These are phyloP conservation scores for Fistulina hepatica DNA, from an alignment of 1,284 basidiomycete genomes.

Conservation along the genomic window DNA sequence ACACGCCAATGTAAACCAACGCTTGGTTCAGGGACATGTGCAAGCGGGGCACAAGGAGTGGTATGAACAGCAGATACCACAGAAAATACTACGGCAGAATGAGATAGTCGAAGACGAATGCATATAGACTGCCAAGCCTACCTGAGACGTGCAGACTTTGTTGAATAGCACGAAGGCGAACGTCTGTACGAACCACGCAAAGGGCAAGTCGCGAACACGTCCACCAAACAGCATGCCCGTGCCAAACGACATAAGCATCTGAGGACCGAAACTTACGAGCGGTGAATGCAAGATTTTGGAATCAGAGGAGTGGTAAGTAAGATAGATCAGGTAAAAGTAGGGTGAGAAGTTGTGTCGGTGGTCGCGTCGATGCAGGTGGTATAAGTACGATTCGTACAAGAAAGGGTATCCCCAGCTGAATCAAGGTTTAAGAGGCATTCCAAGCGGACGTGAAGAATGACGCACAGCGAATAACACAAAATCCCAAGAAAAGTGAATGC, in stretches of 20 bases:
- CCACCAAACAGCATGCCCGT: conserved; percentile 57
- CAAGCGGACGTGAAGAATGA: conserved; percentile 14
- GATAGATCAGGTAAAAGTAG: conserved; percentile 92
- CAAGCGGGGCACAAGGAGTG: conserved; percentile 66
- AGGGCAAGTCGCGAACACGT: conserved; percentile 46
- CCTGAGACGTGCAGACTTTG: conserved; percentile 97
- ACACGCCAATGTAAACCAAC: conserved; percentile 41
- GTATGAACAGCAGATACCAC: conserved; percentile 92
- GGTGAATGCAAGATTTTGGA: conserved; percentile 38
- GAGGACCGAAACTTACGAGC: conserved; percentile 63
- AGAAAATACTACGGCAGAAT: conserved; percentile 73
- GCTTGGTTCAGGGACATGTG: conserved; percentile 36
- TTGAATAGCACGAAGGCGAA: conserved; percentile 89
- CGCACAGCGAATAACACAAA: conserved; percentile 71
- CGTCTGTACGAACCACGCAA: conserved; percentile 90
- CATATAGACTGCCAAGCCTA: conserved; percentile 25
- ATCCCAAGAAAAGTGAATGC: conserved; percentile 62
- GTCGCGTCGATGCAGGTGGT: conserved; percentile 85
- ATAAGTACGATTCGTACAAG: conserved; percentile 86
- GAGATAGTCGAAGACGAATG: conserved; percentile 1
- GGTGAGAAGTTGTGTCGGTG: conserved; percentile 98
- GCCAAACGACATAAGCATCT: conserved; percentile 56
- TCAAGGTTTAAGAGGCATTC: too few species aligned
- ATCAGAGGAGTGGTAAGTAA: conserved; percentile 46
- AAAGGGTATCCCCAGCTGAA: conserved; percentile 89